Evolutionary conservation across 176 grass and related monocot genomes (phyloP), one percentile per base, ranked within the genome.

Genomic region (Avena eriantha): DNA sequence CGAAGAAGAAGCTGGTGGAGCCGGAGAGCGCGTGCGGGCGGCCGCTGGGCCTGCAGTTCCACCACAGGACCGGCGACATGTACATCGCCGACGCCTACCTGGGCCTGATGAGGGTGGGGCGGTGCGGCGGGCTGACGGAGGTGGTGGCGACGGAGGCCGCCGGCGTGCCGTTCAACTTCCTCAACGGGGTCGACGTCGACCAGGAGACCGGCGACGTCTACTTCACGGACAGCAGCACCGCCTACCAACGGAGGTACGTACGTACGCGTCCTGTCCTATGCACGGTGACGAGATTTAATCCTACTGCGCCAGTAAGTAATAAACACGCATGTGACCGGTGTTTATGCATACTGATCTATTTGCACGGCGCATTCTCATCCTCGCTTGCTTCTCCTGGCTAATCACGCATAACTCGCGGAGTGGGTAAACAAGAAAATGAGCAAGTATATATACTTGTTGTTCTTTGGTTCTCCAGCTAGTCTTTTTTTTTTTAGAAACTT

Each of bases 11-110:
- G 34, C 8, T 64, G 63, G 81, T 33, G 56, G 49, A 24, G 88
- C 31, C 83, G 79, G 96, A 98, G 93, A 96, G 90, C 90, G 69
- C 16, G 75, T 98, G 96, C 57, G 94, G 96, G 17, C 86, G 96
- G 79, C 88, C 92, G 46, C 79, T 98, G 77, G 96, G 93, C 4
- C 51, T 98, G 83, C 96, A 93, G 87, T 98, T 98, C 74, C 80
- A 98, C 84, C 86, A 65, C 26, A 78, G 11, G 23, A 83, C 93
- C 3, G 90, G 96, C 19, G 81, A 91, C 66, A 83, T 98, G 56
- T 98, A 98, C 93, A 85, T 91, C 86, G 96, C 90, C 1, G 96
- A 98, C 82, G 96, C 96, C 5, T 98, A 98, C 90, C 77, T 78
- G 33, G 96, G 96, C 41, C 81, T 98, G 4, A 86, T 98, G 86